Base-by-base conservation (phyloP, 163 green algal genomes). In the Chloromonas sp. region DNA sequence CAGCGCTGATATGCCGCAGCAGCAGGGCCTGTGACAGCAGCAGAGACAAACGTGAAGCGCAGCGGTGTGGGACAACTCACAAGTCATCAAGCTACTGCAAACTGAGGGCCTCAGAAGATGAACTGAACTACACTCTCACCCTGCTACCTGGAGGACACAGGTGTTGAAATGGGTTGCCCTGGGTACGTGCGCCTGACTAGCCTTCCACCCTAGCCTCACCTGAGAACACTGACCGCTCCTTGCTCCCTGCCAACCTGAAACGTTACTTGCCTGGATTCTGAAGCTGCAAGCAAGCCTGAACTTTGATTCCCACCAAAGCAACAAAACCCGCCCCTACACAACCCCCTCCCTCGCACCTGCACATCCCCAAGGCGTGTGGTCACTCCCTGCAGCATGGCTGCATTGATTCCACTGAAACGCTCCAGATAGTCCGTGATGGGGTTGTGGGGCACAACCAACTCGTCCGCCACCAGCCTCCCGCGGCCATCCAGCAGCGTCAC, bases 391-490 rank as follows among this genome's bases (percentile, higher is more conserved):
- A 98, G 86, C 90, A 95, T 95, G 61, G 91, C 87, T 0, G 88
- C 86, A 61, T 93, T 98, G 86, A 98, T 99, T 70, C 96, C 96
- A 5, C 87, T 95, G 89, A 92, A 98, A 2, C 87, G 89, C 0
- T 96, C 98, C 91, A 96, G 95, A 90, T 99, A 98, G 88, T 99
- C 92, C 0, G 88, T 93, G 83, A 99, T 98, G 61, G 92, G 88
- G n/a, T 93, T 93, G 15, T 92, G 60, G 1, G 96, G 96, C 87
- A 95, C 70, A 60, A 98, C 94, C 83, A 99, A 90, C 87, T 96
- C 90, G 70, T 99, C 96, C 74, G 97, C 84, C 82, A 99, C 86
- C 79, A 97, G 91, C 2, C 58, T 1, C 79, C 81, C 81, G 1
- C 59, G 14, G 0, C 74, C 84, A 58, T 95, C 91, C 0, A 98